Evolutionary conservation across 371 early-diverging fungal species (phyloP), one percentile per base, ranked within the genome.

Genomic region (Furculomyces boomerangus): DNA sequence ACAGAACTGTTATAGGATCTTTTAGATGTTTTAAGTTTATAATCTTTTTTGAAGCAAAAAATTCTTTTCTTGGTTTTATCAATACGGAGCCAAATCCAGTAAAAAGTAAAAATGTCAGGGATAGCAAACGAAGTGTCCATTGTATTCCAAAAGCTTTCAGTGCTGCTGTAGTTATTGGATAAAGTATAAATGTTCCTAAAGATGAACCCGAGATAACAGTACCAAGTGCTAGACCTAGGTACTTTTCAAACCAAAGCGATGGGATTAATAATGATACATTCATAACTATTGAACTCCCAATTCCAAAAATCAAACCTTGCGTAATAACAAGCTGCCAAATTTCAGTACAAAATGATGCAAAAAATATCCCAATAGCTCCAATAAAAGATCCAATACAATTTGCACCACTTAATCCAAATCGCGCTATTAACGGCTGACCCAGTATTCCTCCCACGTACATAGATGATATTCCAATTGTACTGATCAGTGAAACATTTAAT

Each of bases 221-320:
- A 3, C 89, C 90, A 7, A 79, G 71, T 5, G 83, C 87, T 40
- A 89, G 56, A 0, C 84, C 84, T 16, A 85, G 74, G 30, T 71
- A 60, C 28, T 71, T 72, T n/a, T 55, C 56, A 62, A 88, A 89
- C 85, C 84, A 89, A 60, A 85, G 90, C 0, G 83, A 63, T 0
- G 83, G 73, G 2, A 84, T 18, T 20, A 45, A n/a, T n/a, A 45
- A 27, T 63, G 14, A 71, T 58, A 45, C 61, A 80, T 63, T 45
- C 8, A 45, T 20, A 13, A 80, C 55, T 45, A 89, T 63, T 0
- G 81, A 74, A 2, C 74, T 70, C 13, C 86, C 84, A 37, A 81
- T 59, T 0, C 85, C 85, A 54, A 77, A 76, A 20, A 81, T 39
- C 1, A 84, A 57, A 25, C 85, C 83, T 52, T 83, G 83, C 0